Percentiles rank a stretch among this genome's conserved stretches.
phyloP scores from a whole-genome alignment of 2,329 filamentous ascomycete species.

The Bipolaris oryzae region DNA sequence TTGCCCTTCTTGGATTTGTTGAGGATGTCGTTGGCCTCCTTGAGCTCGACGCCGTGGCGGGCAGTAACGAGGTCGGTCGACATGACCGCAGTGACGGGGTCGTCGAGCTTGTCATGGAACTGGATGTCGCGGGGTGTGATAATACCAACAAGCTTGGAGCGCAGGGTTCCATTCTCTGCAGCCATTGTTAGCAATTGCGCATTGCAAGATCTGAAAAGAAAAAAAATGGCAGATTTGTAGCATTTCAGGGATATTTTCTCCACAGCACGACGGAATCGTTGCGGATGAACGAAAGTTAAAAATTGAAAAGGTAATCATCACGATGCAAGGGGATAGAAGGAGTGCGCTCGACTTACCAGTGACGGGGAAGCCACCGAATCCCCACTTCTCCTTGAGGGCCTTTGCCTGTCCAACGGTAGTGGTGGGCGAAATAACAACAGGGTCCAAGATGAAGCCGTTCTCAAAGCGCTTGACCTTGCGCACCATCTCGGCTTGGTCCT shows the following conservation, averaged over 20 bases:
- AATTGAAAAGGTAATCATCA: slow-evolving; percentile 74
- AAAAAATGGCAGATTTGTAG: slow-evolving; percentile 8
- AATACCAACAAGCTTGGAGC: slow-evolving; percentile 95
- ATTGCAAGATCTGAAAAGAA: slow-evolving; percentile 1
- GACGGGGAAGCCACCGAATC: slow-evolving; percentile 97
- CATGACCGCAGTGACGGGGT: slow-evolving; percentile 88
- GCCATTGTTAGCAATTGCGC: slow-evolving; percentile 30
- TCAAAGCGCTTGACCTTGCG: slow-evolving; percentile 99
- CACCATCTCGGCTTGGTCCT: slow-evolving; percentile 98
- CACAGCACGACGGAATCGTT: slow-evolving; percentile 88
- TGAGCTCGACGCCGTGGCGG: slow-evolving; percentile 77
- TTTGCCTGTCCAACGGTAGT: slow-evolving; percentile 92
- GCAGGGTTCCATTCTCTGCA: slow-evolving; percentile 86
- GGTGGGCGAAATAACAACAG: slow-evolving; percentile 83
- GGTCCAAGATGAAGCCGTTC: slow-evolving; percentile 98
- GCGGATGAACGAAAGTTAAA: slow-evolving; percentile 99
- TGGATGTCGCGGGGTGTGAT: slow-evolving; percentile 98
- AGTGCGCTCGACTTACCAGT: slow-evolving; percentile 73
- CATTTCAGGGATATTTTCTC: slow-evolving; percentile 66
- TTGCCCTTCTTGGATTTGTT: slow-evolving; percentile 98
- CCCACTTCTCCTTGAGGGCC: slow-evolving; percentile 95
- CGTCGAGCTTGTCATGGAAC: slow-evolving; percentile 78
- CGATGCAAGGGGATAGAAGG: slow-evolving; percentile 46
- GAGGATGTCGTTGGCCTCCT: slow-evolving; percentile 90
- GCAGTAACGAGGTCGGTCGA: slow-evolving; percentile 93